Evolutionary conservation across 352 stramenopile genomes (phyloP), one percentile per base, ranked within the genome.

Genomic region (Phytophthora fragariaefolia): DNA sequence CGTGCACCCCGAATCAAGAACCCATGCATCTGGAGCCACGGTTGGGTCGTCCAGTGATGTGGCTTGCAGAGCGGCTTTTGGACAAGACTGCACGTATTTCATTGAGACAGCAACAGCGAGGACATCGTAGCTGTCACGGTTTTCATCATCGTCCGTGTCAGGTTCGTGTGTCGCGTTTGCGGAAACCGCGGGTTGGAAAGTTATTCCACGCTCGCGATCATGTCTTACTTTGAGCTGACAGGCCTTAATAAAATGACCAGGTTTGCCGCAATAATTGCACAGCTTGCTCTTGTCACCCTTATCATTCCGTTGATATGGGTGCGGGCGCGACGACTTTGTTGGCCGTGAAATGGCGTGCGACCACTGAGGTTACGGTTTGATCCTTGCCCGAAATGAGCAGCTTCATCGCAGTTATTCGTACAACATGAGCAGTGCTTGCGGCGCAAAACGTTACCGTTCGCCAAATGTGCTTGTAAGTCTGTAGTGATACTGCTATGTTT

Each of bases 201-300:
- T 51, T 17, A 64, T 23, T 4, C 49, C 58, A 7, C 58, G 27
- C 12, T 66, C 58, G 17, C 15, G 26, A 40, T 66, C 36, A n/a
- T 66, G 58, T 15, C 18, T 52, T 9, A 13, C 49, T 12, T 66
- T 58, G n/a, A n/a, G n/a, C n/a, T n/a, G n/a, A n/a, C n/a, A n/a
- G n/a, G n/a, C 34, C 10, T 40, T 42, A 2, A 42, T 42, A 15
- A 42, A 42, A n/a, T 42, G 34, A n/a, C 34, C 34, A 42, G 34
- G 12, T 15, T 42, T 42, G 34, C 34, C 13, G 4, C 34, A 42
- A 4, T 42, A 42, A 15, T 42, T 42, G 12, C 34, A 42, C 1
- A 42, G 0, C 34, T 42, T 42, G 34, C 13, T 42, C 34, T 18
- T 18, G 34, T 42, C 34, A n/a, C n/a, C n/a, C n/a, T n/a, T n/a